A percentile compares a stretch with the other conserved stretches of the same genome.
phyloP scores from a whole-genome alignment of 2,329 filamentous ascomycete genomes.

The Penicillium sp. region DNA sequence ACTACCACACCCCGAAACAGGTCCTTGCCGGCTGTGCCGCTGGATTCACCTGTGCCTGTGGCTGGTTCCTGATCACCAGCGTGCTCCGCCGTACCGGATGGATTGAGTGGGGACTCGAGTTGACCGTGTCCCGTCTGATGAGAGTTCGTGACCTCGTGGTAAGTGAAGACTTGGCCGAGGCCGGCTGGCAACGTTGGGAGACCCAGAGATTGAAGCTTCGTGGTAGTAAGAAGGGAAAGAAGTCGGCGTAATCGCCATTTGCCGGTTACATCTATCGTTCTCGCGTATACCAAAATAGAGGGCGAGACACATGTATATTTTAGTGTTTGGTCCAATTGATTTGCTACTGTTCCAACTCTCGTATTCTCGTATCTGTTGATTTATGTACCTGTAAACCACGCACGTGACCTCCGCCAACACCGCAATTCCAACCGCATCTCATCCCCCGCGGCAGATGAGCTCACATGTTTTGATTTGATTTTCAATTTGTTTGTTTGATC shows the following conservation, averaged over 20 bases:
- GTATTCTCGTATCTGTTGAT: not conserved
- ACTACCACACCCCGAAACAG: slow-evolving; percentile 87
- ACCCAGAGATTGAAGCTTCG: slow-evolving; percentile 43
- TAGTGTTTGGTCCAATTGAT: not conserved
- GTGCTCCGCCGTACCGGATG: slow-evolving; percentile 67
- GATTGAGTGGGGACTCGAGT: slow-evolving; percentile 71
- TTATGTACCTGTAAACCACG: not conserved
- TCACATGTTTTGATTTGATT: not conserved
- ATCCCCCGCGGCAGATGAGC: not conserved
- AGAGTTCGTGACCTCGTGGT: slow-evolving; percentile 81
- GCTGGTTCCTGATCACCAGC: slow-evolving; percentile 78
- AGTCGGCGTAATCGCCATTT: slow-evolving; percentile 24
- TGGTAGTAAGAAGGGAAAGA: slow-evolving; percentile 28
- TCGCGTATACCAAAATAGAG: slow-evolving; percentile 1
- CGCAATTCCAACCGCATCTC: not conserved
- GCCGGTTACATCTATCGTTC: not conserved
- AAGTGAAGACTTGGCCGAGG: slow-evolving; percentile 84
- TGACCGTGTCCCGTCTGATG: slow-evolving; percentile 64
- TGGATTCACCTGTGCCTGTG: slow-evolving; percentile 69
- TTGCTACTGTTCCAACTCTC: not conserved
- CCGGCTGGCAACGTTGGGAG: slow-evolving; percentile 94
- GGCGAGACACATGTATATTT: not conserved
- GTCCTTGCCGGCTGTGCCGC: slow-evolving; percentile 77
- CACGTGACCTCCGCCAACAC: not conserved
- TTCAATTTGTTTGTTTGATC: not conserved